Percentiles rank a stretch among this genome's conserved stretches.
These are phyloP conservation scores for Leptosphaerulina australis DNA, from an alignment of 2,329 filamentous ascomycete species.

Conservation along the genomic window DNA sequence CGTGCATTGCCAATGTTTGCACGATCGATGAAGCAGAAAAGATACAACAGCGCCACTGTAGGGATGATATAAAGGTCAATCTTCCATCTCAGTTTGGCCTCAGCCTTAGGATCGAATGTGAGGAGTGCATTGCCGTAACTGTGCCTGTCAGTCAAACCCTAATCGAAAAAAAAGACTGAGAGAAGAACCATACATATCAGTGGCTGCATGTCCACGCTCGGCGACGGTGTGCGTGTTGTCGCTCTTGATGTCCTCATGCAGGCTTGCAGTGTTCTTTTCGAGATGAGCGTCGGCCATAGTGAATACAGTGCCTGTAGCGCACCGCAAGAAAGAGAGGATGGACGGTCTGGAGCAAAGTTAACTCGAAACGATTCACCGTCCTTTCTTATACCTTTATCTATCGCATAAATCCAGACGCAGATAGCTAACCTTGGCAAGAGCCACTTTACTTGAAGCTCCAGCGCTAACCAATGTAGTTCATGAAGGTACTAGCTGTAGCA, in stretches of 20 bases:
- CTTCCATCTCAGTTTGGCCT: conserved; percentile 65
- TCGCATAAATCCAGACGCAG: background rate
- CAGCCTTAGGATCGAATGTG: conserved; percentile 62
- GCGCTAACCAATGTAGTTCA: background rate
- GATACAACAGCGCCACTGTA: conserved; percentile 68
- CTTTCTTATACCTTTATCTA: conserved; percentile 11
- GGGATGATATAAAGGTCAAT: conserved; percentile 71
- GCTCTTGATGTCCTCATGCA: conserved; percentile 38
- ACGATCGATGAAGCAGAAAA: conserved; percentile 78
- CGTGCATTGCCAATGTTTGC: conserved; percentile 76
- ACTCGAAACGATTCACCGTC: conserved; percentile 11
- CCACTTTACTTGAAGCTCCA: background rate
- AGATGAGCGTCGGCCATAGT: conserved; percentile 6
- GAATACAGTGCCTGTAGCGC: background rate
- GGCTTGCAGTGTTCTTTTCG: conserved; percentile 28
- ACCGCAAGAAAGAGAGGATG: background rate
- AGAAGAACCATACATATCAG: conserved; percentile 34
- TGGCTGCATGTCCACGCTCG: conserved; percentile 39
- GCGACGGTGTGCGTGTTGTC: conserved; percentile 35
- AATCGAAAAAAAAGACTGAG: background rate
- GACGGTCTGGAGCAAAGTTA: conserved; percentile 2
- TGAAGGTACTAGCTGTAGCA: background rate
- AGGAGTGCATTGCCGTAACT: conserved; percentile 44
- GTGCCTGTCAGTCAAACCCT: conserved; percentile 11
- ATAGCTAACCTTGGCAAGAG: conserved; percentile 10